Base-by-base conservation (phyloP, 2,329 filamentous ascomycete genomes). In the Pseudocercospora vitis region DNA sequence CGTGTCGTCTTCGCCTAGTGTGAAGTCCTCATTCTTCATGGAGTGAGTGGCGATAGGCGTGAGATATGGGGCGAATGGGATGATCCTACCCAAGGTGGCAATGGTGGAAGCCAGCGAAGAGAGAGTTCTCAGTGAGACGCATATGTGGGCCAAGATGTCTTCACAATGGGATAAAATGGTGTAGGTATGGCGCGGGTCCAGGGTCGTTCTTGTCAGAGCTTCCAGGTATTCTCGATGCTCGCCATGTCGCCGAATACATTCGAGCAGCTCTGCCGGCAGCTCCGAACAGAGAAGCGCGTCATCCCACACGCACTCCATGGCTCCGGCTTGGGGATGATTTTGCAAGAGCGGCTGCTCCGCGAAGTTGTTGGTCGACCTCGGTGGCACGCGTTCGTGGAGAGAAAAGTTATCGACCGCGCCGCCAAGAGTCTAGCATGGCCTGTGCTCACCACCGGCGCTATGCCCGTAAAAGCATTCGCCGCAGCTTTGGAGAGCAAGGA, bases 41-140 rank as follows among this genome's bases (percentile, higher is more conserved):
- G 64, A 23, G 12, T 55, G 49, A 21, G 56, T 61, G 35, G 68
- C 65, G 42, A 56, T 63, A 8, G 64, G 56, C 24, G 86, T 84
- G 37, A 97, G 78, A 68, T 92, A 84, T 47, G 90, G 88, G 61
- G 88, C 88, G 76, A 94, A 86, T 14, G 90, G 89, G 63, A 96
- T 71, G 58, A 96, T 80, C 66, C 88, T 82, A 56, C 88, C 87
- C 74, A 96, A 88, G 26, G 88, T 86, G 52, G 85, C 80, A 59
- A 92, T 40, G 3, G 61, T 40, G 8, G 58, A 44, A 26, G 65
- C 54, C 4, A 79, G 48, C 86, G 68, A 55, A 63, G 65, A 28
- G 68, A 70, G 33, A 65, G 56, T 31, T 58, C 63, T 53, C 61
- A 68, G 75, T 70, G 65, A 76, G 39, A 90, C 87, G 71, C 87